phyloP scores from a whole-genome alignment of 2,329 filamentous ascomycete genomes.

The Juglanconis juglandina region DNA sequence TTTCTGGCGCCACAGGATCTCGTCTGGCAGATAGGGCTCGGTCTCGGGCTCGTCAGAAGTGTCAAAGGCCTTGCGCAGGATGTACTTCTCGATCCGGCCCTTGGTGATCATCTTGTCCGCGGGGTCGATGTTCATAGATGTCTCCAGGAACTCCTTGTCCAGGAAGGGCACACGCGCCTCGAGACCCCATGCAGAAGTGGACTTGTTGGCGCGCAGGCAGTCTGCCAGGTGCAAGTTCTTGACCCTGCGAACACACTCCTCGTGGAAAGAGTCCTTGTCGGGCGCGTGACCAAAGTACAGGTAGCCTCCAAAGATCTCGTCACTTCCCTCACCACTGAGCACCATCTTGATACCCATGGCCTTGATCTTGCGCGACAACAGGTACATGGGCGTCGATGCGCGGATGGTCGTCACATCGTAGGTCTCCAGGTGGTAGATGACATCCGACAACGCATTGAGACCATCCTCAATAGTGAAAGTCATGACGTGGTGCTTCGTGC shows the following conservation, averaged over 20 bases:
- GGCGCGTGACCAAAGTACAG: conserved; percentile 97
- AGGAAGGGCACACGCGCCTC: conserved; percentile 97
- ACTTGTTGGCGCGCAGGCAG: conserved; percentile 98
- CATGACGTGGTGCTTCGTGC: conserved; percentile 96
- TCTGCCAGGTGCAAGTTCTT: conserved; percentile 97
- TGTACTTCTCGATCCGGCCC: conserved; percentile 93
- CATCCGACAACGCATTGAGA: conserved; percentile 91
- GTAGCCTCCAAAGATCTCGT: conserved; percentile 98
- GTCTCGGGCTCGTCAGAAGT: conserved; percentile 78
- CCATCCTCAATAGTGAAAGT: conserved; percentile 98
- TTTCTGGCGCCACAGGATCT: conserved; percentile 98
- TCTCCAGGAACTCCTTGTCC: conserved; percentile 94
- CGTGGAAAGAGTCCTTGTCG: conserved; percentile 87
- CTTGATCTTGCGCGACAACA: conserved; percentile 98
- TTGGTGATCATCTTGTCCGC: conserved; percentile 92
- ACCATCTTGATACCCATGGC: conserved; percentile 99
- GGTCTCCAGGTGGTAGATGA: conserved; percentile 96
- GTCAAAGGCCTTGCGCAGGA: conserved; percentile 96
- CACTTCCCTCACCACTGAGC: conserved; percentile 89
- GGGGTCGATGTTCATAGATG: conserved; percentile 90
- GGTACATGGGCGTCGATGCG: conserved; percentile 97
- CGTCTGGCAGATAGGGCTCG: conserved; percentile 86
- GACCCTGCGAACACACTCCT: conserved; percentile 88
- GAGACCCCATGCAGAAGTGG: conserved; percentile 94
- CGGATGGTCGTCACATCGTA: conserved; percentile 99